phyloP scores from a whole-genome alignment of 1,139 yeast genomes.

The Lodderomyces pseudojiufengensis region DNA sequence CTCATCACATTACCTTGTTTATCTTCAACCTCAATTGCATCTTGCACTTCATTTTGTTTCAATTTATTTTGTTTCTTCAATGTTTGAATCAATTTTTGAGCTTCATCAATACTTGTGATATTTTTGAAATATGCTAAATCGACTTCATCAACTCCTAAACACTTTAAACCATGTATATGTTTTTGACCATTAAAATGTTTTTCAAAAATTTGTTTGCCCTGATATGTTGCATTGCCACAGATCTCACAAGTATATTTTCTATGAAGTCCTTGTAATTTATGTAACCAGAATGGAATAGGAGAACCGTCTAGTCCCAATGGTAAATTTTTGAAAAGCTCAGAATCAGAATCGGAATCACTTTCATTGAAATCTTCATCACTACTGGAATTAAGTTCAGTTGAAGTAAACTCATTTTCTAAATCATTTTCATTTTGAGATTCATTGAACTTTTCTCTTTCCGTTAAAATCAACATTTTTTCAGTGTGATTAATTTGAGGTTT shows the following conservation, averaged over 20 bases:
- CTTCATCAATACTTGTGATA: slow-evolving; percentile 67
- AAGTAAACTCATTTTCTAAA: slow-evolving; percentile 15
- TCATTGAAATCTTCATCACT: slow-evolving; percentile 25
- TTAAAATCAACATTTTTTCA: slow-evolving; percentile 65
- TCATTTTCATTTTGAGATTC: slow-evolving; percentile 30
- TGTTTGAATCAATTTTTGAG: slow-evolving; percentile 51
- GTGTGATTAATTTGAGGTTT: slow-evolving; percentile 55
- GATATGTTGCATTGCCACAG: slow-evolving; percentile 73
- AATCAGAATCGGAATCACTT: slow-evolving; percentile 19
- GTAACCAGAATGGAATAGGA: slow-evolving; percentile 93
- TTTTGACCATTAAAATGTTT: slow-evolving; percentile 68
- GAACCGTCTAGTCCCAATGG: slow-evolving; percentile 87
- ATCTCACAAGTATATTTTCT: slow-evolving; percentile 75
- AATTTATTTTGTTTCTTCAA: slow-evolving; percentile 38
- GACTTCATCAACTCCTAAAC: slow-evolving; percentile 62
- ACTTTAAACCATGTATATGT: slow-evolving; percentile 71
- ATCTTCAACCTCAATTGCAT: slow-evolving; percentile 81
- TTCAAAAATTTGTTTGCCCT: slow-evolving; percentile 70
- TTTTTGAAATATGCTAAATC: slow-evolving; percentile 51
- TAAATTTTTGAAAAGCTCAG: slow-evolving; percentile 40
- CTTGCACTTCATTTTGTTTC: slow-evolving; percentile 45
- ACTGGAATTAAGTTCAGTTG: slow-evolving; percentile 34
- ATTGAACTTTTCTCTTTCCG: slow-evolving; percentile 66
- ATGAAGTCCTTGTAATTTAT: slow-evolving; percentile 83
- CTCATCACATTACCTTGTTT: slow-evolving; percentile 91